Conservation (phyloP, 106 monocot species). For the Acanthochlamys bracteata region DNA sequence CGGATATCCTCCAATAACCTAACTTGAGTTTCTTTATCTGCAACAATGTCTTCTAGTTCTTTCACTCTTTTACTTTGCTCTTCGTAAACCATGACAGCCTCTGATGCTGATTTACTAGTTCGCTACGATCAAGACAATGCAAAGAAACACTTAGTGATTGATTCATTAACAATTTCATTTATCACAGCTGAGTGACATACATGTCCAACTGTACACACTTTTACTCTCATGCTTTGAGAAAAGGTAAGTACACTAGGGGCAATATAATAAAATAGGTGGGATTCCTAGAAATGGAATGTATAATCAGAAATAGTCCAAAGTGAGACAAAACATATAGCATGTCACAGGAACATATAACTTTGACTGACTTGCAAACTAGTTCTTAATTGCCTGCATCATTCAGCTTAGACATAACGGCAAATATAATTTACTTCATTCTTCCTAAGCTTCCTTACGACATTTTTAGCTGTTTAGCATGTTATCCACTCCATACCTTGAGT, state of each 20-base stretch:
- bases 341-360: too few species aligned
- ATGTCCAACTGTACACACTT: too few species aligned
- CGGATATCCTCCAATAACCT: conserved; percentile 63
- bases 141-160: neutral
- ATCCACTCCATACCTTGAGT: conserved; percentile 37
- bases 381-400: too few species aligned
- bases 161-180: neutral
- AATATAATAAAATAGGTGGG: too few species aligned
- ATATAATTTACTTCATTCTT: neutral
- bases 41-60: conserved; percentile 40
- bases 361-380: too few species aligned
- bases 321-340: too few species aligned
- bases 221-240: too few species aligned
- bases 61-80: conserved; percentile 31
- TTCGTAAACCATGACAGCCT: conserved; percentile 48
- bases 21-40: conserved; percentile 55
- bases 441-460: neutral
- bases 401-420: neutral
- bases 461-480: neutral
- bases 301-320: too few species aligned
- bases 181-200: neutral
- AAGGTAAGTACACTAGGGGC: too few species aligned
- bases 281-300: too few species aligned
- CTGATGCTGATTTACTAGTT: conserved; percentile 40
- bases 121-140: conserved; percentile 17